Percentiles rank a stretch among this genome's conserved stretches.
These are phyloP conservation scores for Graphilbum sp. DNA, from an alignment of 2,329 filamentous ascomycete genomes.

Conservation along the genomic window DNA sequence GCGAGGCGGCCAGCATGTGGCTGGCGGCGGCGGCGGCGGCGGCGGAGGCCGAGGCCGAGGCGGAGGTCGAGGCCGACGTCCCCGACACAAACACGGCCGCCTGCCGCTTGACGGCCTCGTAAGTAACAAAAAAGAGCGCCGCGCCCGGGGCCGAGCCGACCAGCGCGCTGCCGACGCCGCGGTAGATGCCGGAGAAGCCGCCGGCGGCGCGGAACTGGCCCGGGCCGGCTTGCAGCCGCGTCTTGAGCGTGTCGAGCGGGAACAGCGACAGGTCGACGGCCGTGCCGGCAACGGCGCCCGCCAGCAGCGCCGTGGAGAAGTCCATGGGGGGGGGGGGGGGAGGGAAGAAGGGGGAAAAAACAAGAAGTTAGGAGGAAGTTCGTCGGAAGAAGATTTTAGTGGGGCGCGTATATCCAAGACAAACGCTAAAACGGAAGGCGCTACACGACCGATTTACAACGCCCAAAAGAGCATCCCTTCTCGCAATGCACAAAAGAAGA, in stretches of 20 bases:
- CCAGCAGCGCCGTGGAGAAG: constrained; percentile 49
- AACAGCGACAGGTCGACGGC: constrained; percentile 94
- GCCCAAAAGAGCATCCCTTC: no score
- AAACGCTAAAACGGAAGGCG: background rate
- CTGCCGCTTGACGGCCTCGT: constrained; percentile 56
- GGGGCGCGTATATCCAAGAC: no score
- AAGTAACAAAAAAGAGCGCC: constrained; percentile 93
- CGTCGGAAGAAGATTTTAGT: background rate
- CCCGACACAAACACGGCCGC: background rate
- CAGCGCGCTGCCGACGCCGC: constrained; percentile 75
- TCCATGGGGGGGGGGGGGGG: constrained; percentile 14
- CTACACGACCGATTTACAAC: no score
- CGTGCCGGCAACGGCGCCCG: constrained; percentile 82
- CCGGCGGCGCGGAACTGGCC: constrained; percentile 60
- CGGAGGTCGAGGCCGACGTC: constrained; percentile 19
- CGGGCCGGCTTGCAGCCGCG: constrained; percentile 67
- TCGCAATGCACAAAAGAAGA: no score
- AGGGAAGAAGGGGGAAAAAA: background rate
- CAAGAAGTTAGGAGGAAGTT: background rate
- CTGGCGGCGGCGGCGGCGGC: constrained; percentile 17
- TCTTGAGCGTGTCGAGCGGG: constrained; percentile 97
- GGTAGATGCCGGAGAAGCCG: constrained; percentile 84
- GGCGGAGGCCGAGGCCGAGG: no score
- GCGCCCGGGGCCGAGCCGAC: constrained; percentile 87
- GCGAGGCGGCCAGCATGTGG: constrained; percentile 73